These are phyloP conservation scores for Dioscorea alata DNA, from an alignment of 106 monocot species.

Conservation along the genomic window DNA sequence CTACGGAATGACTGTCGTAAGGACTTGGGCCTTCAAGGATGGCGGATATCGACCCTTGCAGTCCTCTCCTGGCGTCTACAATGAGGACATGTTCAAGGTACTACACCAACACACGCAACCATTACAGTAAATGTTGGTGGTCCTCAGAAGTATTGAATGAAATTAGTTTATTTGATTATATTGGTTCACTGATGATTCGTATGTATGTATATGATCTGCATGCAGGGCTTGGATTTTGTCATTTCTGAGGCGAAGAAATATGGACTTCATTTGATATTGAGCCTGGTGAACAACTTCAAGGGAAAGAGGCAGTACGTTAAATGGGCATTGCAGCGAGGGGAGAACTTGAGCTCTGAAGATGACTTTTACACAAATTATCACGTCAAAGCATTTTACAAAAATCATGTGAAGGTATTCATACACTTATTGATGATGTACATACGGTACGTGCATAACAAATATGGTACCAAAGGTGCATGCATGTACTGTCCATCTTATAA, in stretches of 20 bases:
- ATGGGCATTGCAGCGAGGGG: slow-evolving; percentile 44
- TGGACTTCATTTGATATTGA: slow-evolving; percentile 44
- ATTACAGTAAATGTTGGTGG: too few relatives aligned
- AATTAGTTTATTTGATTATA: too few relatives aligned
- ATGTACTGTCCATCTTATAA: too few relatives aligned
- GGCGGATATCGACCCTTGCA: slow-evolving; percentile 31
- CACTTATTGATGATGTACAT: too few relatives aligned
- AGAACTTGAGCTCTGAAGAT: slow-evolving; percentile 26
- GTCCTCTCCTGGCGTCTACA: slow-evolving; percentile 30
- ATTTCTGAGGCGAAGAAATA: slow-evolving; percentile 30
- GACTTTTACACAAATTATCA: slow-evolving; percentile 49
- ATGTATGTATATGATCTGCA: slow-evolving; percentile 51
- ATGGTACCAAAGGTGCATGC: too few relatives aligned
- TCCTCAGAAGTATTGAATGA: too few relatives aligned
- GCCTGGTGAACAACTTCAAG: slow-evolving; percentile 58
- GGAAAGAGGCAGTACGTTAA: slow-evolving; percentile 57
- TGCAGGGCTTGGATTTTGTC: too few relatives aligned
- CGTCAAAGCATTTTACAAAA: slow-evolving; percentile 50
- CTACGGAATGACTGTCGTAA: slow-evolving; percentile 22
- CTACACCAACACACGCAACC: too few relatives aligned
- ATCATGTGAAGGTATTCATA: slow-evolving; percentile 56
- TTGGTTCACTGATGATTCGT: too few relatives aligned
- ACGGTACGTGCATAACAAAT: too few relatives aligned
- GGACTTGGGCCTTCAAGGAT: slow-evolving; percentile 51
- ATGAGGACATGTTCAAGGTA: slow-evolving; percentile 43